Percentiles rank a stretch among this genome's conserved stretches.
Evolutionary conservation across 1,284 basidiomycete genomes (phyloP).

Genomic region (Cutaneotrichosporon sp.): DNA sequence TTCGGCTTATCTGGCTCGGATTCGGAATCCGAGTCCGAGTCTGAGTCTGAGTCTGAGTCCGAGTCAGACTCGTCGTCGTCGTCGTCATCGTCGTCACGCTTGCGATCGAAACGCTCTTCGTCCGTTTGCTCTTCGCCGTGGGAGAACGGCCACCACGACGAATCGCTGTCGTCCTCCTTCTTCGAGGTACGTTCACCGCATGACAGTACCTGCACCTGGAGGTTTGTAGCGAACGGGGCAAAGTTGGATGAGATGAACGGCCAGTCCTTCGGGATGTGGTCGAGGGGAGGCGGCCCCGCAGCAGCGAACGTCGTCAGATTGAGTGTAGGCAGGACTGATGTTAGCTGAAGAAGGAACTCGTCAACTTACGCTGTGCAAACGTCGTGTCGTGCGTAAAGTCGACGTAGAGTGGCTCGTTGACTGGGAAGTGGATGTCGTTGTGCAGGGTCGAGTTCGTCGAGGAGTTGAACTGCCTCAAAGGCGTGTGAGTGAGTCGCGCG

Average conservation of each 20-base stretch:
- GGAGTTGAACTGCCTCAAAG: constrained; percentile 55
- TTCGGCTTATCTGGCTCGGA: background rate
- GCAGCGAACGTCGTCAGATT: constrained; percentile 65
- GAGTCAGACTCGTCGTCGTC: constrained; percentile 3
- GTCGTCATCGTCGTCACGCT: background rate
- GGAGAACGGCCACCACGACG: constrained; percentile 12
- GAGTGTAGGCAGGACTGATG: constrained; percentile 56
- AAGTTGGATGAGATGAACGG: constrained; percentile 46
- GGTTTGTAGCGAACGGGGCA: constrained; percentile 55
- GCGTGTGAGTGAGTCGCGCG: constrained; percentile 47
- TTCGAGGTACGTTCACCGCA: constrained; percentile 33
- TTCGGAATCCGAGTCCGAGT: constrained; percentile 2
- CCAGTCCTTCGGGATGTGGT: constrained; percentile 61
- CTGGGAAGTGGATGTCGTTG: constrained; percentile 57
- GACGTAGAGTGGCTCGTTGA: constrained; percentile 55
- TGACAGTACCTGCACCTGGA: constrained; percentile 60
- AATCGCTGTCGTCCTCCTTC: constrained; percentile 1
- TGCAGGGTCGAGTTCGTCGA: constrained; percentile 59
- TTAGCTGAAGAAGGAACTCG: constrained; percentile 4
- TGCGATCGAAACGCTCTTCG: no score
- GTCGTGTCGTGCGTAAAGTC: constrained; percentile 47
- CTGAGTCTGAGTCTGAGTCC: background rate
- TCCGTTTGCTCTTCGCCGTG: background rate
- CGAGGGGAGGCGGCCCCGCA: constrained; percentile 63
- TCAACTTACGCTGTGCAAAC: constrained; percentile 39